Evolutionary conservation across 257 asterid species (phyloP).

Genomic region (Penstemon davidsonii): DNA sequence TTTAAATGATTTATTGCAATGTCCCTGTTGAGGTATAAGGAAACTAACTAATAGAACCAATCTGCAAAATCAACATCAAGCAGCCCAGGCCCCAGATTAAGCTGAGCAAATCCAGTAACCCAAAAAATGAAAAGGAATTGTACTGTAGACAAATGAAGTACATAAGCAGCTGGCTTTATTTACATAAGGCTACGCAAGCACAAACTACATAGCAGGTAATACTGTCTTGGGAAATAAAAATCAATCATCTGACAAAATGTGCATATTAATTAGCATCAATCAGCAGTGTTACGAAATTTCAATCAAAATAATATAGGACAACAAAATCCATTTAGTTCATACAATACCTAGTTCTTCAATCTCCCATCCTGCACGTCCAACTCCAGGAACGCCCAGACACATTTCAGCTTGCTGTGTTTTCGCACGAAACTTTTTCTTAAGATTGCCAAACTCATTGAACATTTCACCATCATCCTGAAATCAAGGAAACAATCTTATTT

Average conservation of each 20-base stretch:
- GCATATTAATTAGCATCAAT: not conserved
- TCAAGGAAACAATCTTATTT: slow-evolving; percentile 16
- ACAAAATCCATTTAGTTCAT: slow-evolving; percentile 13
- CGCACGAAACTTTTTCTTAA: slow-evolving; percentile 93
- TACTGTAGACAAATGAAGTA: not conserved
- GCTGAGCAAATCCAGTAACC: too few relatives aligned
- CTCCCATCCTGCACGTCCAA: slow-evolving; percentile 99
- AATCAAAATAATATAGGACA: not conserved
- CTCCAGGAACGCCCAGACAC: slow-evolving; percentile 68
- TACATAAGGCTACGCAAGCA: not conserved
- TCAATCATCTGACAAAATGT: not conserved
- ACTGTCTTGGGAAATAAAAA: not conserved
- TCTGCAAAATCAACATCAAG: not conserved
- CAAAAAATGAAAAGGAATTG: not conserved
- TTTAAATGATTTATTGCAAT: not conserved
- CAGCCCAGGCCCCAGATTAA: too few relatives aligned
- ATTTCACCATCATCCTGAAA: slow-evolving; percentile 98
- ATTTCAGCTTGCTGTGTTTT: slow-evolving; percentile 75
- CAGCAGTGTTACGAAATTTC: slow-evolving; percentile 4
- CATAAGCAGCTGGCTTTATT: not conserved
- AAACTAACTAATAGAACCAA: not conserved
- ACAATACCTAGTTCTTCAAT: slow-evolving; percentile 80
- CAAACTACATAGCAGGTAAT: not conserved
- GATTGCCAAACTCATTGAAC: slow-evolving; percentile 98
- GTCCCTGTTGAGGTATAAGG: not conserved